phyloP scores from a whole-genome alignment of 2,329 filamentous ascomycete genomes.

The Beauveria scarabaeidicola region DNA sequence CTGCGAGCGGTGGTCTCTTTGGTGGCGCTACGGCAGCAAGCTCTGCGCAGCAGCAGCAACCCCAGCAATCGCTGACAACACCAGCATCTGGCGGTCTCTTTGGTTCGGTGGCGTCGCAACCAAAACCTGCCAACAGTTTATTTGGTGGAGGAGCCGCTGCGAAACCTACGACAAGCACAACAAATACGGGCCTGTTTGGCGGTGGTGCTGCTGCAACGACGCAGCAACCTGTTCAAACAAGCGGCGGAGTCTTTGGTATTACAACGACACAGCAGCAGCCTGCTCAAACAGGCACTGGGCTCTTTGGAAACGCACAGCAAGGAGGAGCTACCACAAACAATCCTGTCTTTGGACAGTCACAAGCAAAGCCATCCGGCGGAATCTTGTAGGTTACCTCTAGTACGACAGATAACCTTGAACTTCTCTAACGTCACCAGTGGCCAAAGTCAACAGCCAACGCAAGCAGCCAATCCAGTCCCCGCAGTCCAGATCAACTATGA shows the following conservation, averaged over 20 bases:
- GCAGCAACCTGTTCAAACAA: conserved; percentile 7
- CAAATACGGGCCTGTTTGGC: conserved; percentile 21
- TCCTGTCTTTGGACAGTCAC: conserved; percentile 27
- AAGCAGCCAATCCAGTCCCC: conserved; percentile 42
- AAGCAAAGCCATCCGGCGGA: conserved; percentile 24
- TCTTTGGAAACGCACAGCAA: conserved; percentile 22
- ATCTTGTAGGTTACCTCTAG: conserved; percentile 23
- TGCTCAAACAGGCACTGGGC: conserved; percentile 19
- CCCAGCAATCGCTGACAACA: conserved; percentile 17
- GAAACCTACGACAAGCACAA: conserved; percentile 17
- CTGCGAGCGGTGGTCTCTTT: conserved; percentile 19
- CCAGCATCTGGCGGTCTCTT: conserved; percentile 17
- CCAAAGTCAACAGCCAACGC: conserved; percentile 3
- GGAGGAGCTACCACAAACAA: conserved; percentile 11
- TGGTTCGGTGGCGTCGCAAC: conserved; percentile 14
- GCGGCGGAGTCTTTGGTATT: conserved; percentile 21
- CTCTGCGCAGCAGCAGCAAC: conserved; percentile 17
- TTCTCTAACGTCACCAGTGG: background rate
- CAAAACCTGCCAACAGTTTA: conserved; percentile 18
- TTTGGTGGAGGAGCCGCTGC: conserved; percentile 15
- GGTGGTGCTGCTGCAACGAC: background rate
- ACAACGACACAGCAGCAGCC: background rate
- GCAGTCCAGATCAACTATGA: conserved; percentile 72
- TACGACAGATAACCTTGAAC: background rate
- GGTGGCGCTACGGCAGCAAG: conserved; percentile 18